Percentiles rank a stretch among this genome's conserved stretches.
These are phyloP conservation scores for Torulaspora franciscae DNA, from an alignment of 805 yeast genomes.

Conservation along the genomic window DNA sequence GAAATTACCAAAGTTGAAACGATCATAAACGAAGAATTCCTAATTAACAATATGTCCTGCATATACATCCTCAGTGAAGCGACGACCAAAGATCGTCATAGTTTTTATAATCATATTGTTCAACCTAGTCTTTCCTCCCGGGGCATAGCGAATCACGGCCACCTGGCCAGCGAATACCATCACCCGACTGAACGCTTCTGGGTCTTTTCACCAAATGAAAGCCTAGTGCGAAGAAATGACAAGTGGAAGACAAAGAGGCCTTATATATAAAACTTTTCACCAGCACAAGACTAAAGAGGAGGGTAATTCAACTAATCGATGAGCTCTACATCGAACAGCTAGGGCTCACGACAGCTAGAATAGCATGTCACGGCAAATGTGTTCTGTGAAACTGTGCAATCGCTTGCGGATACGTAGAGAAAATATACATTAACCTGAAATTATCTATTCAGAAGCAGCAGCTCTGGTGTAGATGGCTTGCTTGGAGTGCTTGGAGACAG, in stretches of 20 bases:
- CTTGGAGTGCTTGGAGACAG: constrained; percentile 91
- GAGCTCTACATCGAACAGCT: neutral
- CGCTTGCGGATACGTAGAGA: constrained; percentile 6
- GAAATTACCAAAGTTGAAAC: constrained; percentile 12
- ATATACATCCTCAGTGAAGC: constrained; percentile 64
- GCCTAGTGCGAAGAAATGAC: neutral
- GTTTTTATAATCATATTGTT: constrained; percentile 34
- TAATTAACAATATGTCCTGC: constrained; percentile 61
- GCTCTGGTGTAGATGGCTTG: constrained; percentile 94
- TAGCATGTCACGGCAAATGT: neutral
- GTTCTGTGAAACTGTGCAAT: constrained; percentile 5
- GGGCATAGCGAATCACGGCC: neutral
- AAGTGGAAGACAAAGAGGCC: neutral
- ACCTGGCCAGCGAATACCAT: constrained; percentile 3
- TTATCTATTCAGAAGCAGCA: constrained; percentile 53
- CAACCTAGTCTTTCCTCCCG: neutral
- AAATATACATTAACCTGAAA: constrained; percentile 9
- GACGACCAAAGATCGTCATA: constrained; percentile 27
- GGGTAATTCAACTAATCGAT: neutral
- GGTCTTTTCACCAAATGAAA: neutral
- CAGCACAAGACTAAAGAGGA: too few species aligned
- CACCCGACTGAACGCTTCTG: neutral
- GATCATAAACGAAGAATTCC: constrained; percentile 79
- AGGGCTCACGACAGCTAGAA: neutral
- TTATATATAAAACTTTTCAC: too few species aligned